Percentiles rank a stretch among this genome's conserved stretches.
phyloP scores from a whole-genome alignment of 2,329 filamentous ascomycete species.

The Arthrobotrys musiformis region DNA sequence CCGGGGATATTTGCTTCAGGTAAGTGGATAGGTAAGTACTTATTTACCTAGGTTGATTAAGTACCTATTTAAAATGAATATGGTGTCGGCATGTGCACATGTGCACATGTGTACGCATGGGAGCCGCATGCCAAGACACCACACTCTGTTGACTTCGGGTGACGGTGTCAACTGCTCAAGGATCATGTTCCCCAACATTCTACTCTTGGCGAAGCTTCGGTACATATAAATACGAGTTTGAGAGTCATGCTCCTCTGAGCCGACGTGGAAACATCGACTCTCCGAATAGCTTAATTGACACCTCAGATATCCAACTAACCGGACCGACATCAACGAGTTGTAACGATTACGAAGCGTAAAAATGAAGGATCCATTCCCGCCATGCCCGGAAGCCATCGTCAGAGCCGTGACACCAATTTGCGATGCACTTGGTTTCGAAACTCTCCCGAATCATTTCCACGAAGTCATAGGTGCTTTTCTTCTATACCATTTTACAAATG shows the following conservation, averaged over 20 bases:
- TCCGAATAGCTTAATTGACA: not conserved
- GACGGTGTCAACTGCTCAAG: constrained; percentile 13
- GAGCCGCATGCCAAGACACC: constrained; percentile 19
- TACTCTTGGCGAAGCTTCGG: not conserved
- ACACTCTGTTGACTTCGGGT: constrained; percentile 13
- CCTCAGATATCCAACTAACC: not conserved
- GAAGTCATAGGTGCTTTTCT: constrained; percentile 75
- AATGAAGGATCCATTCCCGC: constrained; percentile 45
- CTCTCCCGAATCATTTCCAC: constrained; percentile 80
- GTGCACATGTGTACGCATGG: not conserved
- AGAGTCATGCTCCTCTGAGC: not conserved
- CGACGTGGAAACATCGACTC: not conserved
- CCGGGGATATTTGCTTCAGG: too few species aligned
- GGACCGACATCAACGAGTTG: not conserved
- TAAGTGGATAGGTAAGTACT: too few species aligned
- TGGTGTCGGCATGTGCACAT: not conserved
- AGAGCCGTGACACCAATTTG: constrained; percentile 73
- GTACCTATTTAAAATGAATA: too few species aligned
- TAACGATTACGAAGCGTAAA: not conserved
- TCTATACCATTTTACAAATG: constrained; percentile 76
- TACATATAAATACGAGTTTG: constrained; percentile 5
- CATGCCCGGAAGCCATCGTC: constrained; percentile 61
- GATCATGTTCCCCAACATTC: constrained; percentile 17
- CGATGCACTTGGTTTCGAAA: constrained; percentile 71
- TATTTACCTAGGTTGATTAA: too few species aligned